These are phyloP conservation scores for Scedosporium boydii DNA, from an alignment of 2,329 filamentous ascomycete species.

Conservation along the genomic window DNA sequence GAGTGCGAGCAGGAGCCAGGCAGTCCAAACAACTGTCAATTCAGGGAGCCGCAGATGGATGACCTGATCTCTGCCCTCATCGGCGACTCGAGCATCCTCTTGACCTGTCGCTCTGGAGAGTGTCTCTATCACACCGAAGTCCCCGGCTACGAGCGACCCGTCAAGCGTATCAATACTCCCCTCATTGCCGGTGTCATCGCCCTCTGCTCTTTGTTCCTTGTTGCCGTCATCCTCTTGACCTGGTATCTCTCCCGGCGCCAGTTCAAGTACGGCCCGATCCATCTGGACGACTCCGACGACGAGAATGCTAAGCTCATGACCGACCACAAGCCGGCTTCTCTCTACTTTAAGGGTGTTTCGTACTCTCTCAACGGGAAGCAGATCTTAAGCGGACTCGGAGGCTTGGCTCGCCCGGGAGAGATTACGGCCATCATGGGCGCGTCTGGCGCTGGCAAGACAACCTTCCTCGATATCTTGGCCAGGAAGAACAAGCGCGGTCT, in stretches of 20 bases:
- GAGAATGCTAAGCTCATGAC: constrained; percentile 78
- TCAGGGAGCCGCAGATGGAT: constrained; percentile 89
- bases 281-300: constrained; percentile 82
- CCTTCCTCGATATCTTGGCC: constrained; percentile 90
- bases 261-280: constrained; percentile 61
- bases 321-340: constrained; percentile 81
- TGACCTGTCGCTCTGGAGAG: constrained; percentile 78
- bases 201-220: constrained; percentile 73
- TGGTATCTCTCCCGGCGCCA: constrained; percentile 83
- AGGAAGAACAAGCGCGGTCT: constrained; percentile 91
- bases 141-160: constrained; percentile 76
- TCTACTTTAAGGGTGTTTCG: constrained; percentile 81
- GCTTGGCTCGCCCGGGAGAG: constrained; percentile 88
- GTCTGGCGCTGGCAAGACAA: constrained; percentile 94
- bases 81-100: constrained; percentile 78
- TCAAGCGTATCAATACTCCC: constrained; percentile 94
- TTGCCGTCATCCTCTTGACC: constrained; percentile 70
- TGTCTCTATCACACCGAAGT: constrained; percentile 90
- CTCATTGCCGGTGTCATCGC: constrained; percentile 92
- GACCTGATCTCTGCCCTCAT: constrained; percentile 80
- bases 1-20: constrained; percentile 60
- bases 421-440: constrained; percentile 97
- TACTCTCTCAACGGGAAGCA: constrained; percentile 82
- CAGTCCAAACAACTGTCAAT: constrained; percentile 58
- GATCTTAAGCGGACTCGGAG: constrained; percentile 71